phyloP scores from a whole-genome alignment of 2,329 filamentous ascomycete species.

The Polychaeton citri region DNA sequence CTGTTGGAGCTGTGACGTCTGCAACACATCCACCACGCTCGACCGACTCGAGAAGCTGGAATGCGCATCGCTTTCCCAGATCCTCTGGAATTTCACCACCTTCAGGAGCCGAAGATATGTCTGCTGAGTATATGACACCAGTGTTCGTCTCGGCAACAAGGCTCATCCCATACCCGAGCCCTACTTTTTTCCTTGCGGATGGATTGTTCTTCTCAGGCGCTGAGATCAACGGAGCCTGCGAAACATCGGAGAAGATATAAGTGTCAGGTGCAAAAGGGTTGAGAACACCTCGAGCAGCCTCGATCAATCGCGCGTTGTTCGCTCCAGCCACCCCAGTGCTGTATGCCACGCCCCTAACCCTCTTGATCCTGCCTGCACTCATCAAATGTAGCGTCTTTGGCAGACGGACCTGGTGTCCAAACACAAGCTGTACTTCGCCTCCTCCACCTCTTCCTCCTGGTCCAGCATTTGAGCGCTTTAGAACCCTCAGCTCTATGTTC shows the following conservation, averaged over 20 bases:
- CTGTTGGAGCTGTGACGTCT: conserved; percentile 54
- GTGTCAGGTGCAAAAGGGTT: conserved; percentile 81
- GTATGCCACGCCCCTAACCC: conserved; percentile 85
- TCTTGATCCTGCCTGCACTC: conserved; percentile 71
- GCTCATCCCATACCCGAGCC: conserved; percentile 82
- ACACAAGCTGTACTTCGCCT: conserved; percentile 84
- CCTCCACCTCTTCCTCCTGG: conserved; percentile 65
- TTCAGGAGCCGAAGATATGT: conserved; percentile 58
- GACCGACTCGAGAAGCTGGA: conserved; percentile 75
- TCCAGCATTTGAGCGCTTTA: conserved; percentile 67
- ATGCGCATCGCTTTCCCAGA: conserved; percentile 75
- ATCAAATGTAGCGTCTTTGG: conserved; percentile 89
- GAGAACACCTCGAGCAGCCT: conserved; percentile 71
- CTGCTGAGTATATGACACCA: conserved; percentile 76
- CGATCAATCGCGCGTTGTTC: conserved; percentile 93
- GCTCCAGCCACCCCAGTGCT: conserved; percentile 80
- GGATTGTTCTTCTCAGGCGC: conserved; percentile 56
- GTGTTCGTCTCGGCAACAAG: conserved; percentile 86
- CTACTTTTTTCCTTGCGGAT: conserved; percentile 44
- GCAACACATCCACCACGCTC: conserved; percentile 71
- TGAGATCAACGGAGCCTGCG: conserved; percentile 46
- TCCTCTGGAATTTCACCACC: conserved; percentile 84
- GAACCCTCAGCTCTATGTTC: conserved; percentile 69
- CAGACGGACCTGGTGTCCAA: conserved; percentile 82
- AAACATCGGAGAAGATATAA: conserved; percentile 66